Evolutionary conservation across 2,329 filamentous ascomycete species (phyloP).

Genomic region (Claviceps paspali): DNA sequence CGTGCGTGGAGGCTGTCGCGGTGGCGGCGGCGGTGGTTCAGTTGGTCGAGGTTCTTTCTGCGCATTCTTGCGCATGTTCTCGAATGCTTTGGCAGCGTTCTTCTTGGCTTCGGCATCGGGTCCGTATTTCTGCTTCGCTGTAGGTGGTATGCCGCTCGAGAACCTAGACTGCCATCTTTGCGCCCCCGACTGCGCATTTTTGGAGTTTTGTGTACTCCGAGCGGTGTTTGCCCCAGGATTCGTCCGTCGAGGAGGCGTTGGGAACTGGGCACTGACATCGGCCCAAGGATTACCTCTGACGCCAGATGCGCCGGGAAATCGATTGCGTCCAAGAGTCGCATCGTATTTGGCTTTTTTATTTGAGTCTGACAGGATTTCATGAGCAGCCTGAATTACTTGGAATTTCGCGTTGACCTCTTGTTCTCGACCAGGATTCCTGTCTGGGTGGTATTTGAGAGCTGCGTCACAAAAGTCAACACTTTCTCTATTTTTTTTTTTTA

Average conservation of each 20-base stretch:
- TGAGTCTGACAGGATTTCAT: conserved; percentile 52
- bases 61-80: conserved; percentile 25
- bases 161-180: conserved; percentile 30
- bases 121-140: conserved; percentile 23
- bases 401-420: conserved; percentile 68
- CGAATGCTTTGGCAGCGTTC: conserved; percentile 26
- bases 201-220: conserved; percentile 2
- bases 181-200: conserved; percentile 22
- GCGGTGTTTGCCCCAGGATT: conserved; percentile 10
- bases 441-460: conserved; percentile 79
- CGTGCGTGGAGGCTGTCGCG: conserved; percentile 30
- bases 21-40: conserved; percentile 15
- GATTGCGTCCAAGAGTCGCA: conserved; percentile 23
- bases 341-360: conserved; percentile 38
- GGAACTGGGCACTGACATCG: conserved; percentile 32
- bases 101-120: conserved; percentile 23
- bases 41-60: conserved; percentile 15
- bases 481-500: background rate
- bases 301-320: conserved; percentile 35
- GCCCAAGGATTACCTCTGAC: conserved; percentile 43
- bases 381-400: conserved; percentile 71
- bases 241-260: conserved; percentile 31
- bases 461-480: conserved; percentile 11
- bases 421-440: conserved; percentile 75
- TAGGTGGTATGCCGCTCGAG: conserved; percentile 25